Evolutionary conservation across 1,139 yeast species (phyloP), one percentile per base, ranked within the genome.

Genomic region (Debaryomyces singareniensis): DNA sequence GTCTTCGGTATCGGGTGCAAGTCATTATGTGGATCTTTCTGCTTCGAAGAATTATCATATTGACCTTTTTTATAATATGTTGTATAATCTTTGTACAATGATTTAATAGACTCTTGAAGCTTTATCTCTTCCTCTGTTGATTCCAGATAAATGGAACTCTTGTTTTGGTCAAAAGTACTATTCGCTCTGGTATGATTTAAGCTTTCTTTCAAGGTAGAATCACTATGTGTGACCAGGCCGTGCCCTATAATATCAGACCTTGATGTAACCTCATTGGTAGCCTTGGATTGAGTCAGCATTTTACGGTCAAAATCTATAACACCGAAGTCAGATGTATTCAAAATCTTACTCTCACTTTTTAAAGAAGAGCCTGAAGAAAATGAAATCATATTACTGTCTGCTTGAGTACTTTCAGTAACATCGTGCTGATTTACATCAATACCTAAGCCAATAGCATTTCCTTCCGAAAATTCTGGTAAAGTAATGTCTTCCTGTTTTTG

Each of bases 81-180:
- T n/a, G 50, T 53, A 33, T 51, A 53, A 13, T 52, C 45, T 28
- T 44, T 47, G 35, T 51, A 51, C 44, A 52, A 41, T 14, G 50
- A 43, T 26, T 42, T 43, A 22, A 51, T 44, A 5, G 49, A 40
- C 6, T 45, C 41, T 18, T 34, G 26, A 10, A 16, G 21, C 7
- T 7, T 7, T n/a, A n/a, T n/a, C n/a, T 18, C 21, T 7, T 18
- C n/a, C n/a, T n/a, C 21, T 18, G 21, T 7, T 18, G 21, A 18
- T 18, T 18, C n/a, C 21, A 18, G 7, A 18, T 18, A 7, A 7
- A n/a, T 7, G 21, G 21, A 7, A 7, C 21, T 7, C 21, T 18
- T 18, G 7, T 18, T n/a, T 7, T n/a, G 21, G 7, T 18, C n/a
- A 18, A n/a, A 18, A 7, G 21, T 7, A n/a, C 21, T 7, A n/a